A percentile compares a stretch with the other conserved stretches of the same genome.
phyloP scores from a whole-genome alignment of 192 early-diverging fungal species.

The Mortierella claussenii region DNA sequence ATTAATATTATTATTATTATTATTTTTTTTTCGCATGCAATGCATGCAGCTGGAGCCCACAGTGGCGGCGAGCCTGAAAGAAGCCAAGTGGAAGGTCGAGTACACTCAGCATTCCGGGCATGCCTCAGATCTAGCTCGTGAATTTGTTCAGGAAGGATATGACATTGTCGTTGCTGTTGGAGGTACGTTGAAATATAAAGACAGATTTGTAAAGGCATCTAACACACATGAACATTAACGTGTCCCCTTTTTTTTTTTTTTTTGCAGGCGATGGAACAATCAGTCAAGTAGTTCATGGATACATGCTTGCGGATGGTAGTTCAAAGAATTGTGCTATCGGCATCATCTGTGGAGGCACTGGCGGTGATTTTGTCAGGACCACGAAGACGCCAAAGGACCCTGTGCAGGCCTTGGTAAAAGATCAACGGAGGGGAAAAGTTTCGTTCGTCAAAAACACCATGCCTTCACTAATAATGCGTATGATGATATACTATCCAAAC shows the following conservation, averaged over 20 bases:
- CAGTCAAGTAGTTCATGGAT: conserved; percentile 47
- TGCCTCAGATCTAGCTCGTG: conserved; percentile 37
- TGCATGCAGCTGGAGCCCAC: conserved; percentile 18
- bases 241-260: neutral
- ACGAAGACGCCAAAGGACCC: conserved; percentile 37
- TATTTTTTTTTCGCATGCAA: neutral
- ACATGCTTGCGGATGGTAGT: conserved; percentile 34
- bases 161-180: conserved; percentile 40
- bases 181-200: conserved; percentile 5
- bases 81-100: conserved; percentile 34
- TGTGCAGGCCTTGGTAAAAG: conserved; percentile 27
- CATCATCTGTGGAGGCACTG: conserved; percentile 43
- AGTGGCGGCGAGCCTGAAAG: conserved; percentile 9
- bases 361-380: conserved; percentile 45
- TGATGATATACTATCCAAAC: neutral
- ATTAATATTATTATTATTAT: neutral
- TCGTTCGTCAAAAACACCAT: neutral
- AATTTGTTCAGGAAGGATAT: conserved; percentile 26
- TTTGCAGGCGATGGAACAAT: conserved; percentile 43
- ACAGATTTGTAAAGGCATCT: neutral
- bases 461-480: neutral
- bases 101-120: conserved; percentile 45
- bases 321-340: conserved; percentile 24
- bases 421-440: neutral
- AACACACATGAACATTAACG: no score